phyloP scores from a whole-genome alignment of 2,329 filamentous ascomycete genomes.

The Metarhizium anisopliae region DNA sequence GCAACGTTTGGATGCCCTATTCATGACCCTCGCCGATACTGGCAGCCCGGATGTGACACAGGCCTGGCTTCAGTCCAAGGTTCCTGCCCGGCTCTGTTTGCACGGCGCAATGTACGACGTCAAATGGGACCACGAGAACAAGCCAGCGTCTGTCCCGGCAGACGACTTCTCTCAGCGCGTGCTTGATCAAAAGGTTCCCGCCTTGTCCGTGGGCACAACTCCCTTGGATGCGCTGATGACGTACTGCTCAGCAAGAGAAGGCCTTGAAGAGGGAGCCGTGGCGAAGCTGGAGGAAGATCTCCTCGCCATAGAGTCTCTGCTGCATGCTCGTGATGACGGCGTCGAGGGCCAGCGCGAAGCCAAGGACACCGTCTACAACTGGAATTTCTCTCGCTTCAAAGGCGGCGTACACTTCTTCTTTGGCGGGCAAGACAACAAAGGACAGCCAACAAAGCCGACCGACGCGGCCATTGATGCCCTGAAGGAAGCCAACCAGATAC shows the following conservation, averaged over 20 bases:
- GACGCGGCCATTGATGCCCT: constrained; percentile 4
- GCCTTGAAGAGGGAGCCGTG: constrained; percentile 7
- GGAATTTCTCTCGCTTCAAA: constrained; percentile 14
- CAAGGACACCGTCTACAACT: constrained; percentile 21
- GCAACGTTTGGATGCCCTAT: constrained; percentile 11
- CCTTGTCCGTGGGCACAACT: constrained; percentile 25
- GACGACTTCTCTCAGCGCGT: constrained; percentile 15
- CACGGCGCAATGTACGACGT: constrained; percentile 31
- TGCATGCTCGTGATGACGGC: constrained; percentile 21
- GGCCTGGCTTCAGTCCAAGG: constrained; percentile 10
- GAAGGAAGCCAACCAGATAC: constrained; percentile 13
- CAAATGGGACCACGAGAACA: constrained; percentile 19
- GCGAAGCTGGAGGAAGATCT: constrained; percentile 19
- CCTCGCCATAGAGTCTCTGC: constrained; percentile 16
- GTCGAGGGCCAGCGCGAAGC: constrained; percentile 22
- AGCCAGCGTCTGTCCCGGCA: constrained; percentile 21
- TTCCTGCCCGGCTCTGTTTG: constrained; percentile 15
- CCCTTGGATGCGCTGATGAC: constrained; percentile 28
- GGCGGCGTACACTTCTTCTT: constrained; percentile 20
- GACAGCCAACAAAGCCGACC: constrained; percentile 5
- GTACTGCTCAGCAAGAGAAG: constrained; percentile 12
- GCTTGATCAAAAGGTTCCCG: constrained; percentile 7
- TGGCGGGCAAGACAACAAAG: constrained; percentile 8
- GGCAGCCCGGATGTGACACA: not conserved
- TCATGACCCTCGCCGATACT: constrained; percentile 13